Base-by-base conservation (phyloP, 768 basidiomycete species). In the Royoungia palumana region DNA sequence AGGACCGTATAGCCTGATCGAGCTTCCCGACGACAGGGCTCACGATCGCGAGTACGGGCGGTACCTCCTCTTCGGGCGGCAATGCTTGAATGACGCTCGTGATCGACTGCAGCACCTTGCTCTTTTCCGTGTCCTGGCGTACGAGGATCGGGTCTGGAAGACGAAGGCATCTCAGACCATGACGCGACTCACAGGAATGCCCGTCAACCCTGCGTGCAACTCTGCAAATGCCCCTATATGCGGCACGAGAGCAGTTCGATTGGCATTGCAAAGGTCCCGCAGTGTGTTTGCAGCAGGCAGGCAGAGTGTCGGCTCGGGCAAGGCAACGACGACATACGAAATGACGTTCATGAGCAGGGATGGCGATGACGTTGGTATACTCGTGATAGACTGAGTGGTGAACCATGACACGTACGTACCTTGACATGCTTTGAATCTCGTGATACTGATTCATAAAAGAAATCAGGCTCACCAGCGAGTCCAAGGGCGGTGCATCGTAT, bases 1-100 rank as follows among this genome's bases (percentile, higher is more conserved):
- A 75, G 2, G 75, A 76, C 27, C 74, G 78, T 5, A 91, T 60
- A 0, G 83, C 80, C 41, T 80, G 78, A n/a, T 72, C 74, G 0
- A 95, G 70, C 56, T 81, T 85, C 40, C 81, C 82, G 0, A 91
- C 91, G 44, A 71, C 74, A 6, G 91, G 77, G 47, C 95, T 88
- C 0, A 82, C 85, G n/a, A n/a, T n/a, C n/a, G n/a, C n/a, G 79
- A 89, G 63, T 0, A 94, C 76, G 0, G 92, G 88, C 0, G 81
- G 76, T 22, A 95, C 83, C 47, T 81, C 88, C 36, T 92, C 86
- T 35, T 72, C 72, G 0, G 90, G 83, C 0, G 89, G 85, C 41
- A 97, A 68, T 0, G 94, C 94, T 59, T 96, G 90, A 27, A 96
- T 88, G 4, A 96, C 91, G 54, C 93, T 95, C 2, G 91, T 83